Base-by-base conservation (phyloP, 2,329 filamentous ascomycete species). In the Pseudocercospora fijiensis region DNA sequence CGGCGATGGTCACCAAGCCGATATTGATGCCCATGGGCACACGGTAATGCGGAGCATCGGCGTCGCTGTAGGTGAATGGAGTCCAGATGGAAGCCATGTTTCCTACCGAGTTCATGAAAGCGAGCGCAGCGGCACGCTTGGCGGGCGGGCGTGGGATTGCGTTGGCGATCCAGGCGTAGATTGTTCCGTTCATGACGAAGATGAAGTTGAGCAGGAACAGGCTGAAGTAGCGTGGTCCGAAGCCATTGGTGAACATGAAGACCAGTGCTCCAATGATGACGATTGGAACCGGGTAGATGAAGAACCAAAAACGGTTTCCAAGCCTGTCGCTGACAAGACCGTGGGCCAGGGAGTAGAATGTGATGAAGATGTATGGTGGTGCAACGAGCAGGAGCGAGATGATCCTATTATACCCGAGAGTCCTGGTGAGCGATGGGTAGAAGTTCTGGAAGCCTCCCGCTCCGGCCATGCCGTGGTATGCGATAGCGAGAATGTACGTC, bases 141-240 rank as follows among this genome's bases (percentile, higher is more conserved):
- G 90, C 87, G 0, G 90, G 88, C 3, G 91, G 90, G 4, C 90
- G 85, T 0, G 90, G 90, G 58, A 94, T 82, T 1, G 87, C 89
- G 73, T 90, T 91, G 53, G 84, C 86, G 67, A 93, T 91, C 90
- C 90, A 95, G 2, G 87, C 89, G 72, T 87, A 91, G 55, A 85
- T 70, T 6, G 63, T 63, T 6, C 63, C 59, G 51, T 84, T 83
- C 73, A 82, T 82, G 16, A 81, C 79, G 67, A 85, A 85, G 62
- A 86, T 79, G 67, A 85, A 84, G 66, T 80, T 79, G 77, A 85
- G 82, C 43, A 85, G 74, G 77, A 85, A 85, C 63, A 85, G 76
- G 53, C 66, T 68, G 74, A 85, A 82, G 75, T 86, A 87, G 18
- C 81, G 79, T 0, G 83, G 78, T 0, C 82, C 84, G 60, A 86